Base-by-base conservation (phyloP, 768 basidiomycete genomes). In the Sistotremastrum suecicum region DNA sequence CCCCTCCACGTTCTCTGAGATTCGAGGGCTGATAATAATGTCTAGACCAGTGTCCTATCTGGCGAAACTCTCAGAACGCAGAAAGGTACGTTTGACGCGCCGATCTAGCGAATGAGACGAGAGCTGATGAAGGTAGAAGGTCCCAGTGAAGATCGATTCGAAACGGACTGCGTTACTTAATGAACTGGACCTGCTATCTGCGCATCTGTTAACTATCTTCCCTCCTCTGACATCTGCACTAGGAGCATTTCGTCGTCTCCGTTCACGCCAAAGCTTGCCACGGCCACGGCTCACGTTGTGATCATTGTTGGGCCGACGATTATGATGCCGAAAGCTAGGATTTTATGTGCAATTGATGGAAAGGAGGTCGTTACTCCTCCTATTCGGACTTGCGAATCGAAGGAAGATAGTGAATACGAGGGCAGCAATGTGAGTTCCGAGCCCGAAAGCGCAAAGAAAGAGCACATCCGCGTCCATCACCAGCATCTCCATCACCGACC, bases 151-250 rank as follows among this genome's bases (percentile, higher is more conserved):
- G n/a, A n/a, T n/a, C n/a, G n/a, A n/a, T n/a, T 84, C 76, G 59
- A 74, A 75, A 51, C 72, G 77, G 8, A 63, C 63, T 4, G 82
- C 85, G 32, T 60, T 86, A 1, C 58, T 87, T 10, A 61, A 68
- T 3, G 74, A 82, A 5, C 78, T 76, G 44, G 85, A 87, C 55
- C 79, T 74, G 1, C 69, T 88, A 12, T 63, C 75, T 0, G 86
- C 80, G 1, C 85, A 88, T 60, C 64, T 87, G 9, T 66, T 71
- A 43, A 83, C 83, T 0, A 85, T 84, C 0, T 87, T 86, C 56
- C 69, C 75, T 6, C 73, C 81, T 0, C 66, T 88, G 5, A 81
- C 83, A 1, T 77, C 76, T 0, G 78, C 84, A 0, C 62, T 83
- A 20, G 78, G 80, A 1, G 55, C 41, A 5, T 20, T 10, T n/a